Conservation (phyloP, 148 eudicot species). For the Silene latifolia region DNA sequence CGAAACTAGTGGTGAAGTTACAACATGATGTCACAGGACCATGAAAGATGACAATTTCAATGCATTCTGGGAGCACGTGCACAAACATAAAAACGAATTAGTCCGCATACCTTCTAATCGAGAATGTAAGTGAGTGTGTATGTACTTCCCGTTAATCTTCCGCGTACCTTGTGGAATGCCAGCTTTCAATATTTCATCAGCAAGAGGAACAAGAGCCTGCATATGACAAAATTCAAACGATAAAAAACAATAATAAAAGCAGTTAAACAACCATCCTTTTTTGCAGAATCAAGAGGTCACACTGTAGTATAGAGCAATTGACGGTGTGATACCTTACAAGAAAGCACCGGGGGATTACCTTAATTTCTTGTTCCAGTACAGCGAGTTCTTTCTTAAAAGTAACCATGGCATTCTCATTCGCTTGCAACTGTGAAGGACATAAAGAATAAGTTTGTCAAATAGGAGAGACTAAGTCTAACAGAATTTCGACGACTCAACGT, state of each 20-base stretch:
- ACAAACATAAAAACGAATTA: not conserved
- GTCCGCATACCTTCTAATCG: constrained; percentile 61
- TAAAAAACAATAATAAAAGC: not conserved
- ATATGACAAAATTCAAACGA: not conserved
- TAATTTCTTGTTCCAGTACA: constrained; percentile 62
- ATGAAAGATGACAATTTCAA: not conserved
- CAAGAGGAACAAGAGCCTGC: constrained; percentile 72
- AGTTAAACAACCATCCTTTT: not conserved
- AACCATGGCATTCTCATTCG: constrained; percentile 59
- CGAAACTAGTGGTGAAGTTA: not conserved
- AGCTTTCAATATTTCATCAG: constrained; percentile 66
- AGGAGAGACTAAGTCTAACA: not conserved
- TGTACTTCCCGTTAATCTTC: constrained; percentile 82
- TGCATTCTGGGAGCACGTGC: not conserved
- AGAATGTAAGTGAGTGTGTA: constrained; percentile 70
- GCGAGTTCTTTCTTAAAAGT: constrained; percentile 81
- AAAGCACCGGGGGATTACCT: constrained; percentile 40
- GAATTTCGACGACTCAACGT: not conserved
- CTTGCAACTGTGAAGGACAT: constrained; percentile 47
- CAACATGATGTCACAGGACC: not conserved
- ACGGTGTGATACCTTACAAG: constrained; percentile 6
- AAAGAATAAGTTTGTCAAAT: not conserved
- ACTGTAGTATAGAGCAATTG: not conserved
- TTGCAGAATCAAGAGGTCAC: not conserved
- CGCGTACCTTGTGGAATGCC: constrained; percentile 73